phyloP scores from a whole-genome alignment of 306 rosid genomes.

The Vachellia pachyceras region DNA sequence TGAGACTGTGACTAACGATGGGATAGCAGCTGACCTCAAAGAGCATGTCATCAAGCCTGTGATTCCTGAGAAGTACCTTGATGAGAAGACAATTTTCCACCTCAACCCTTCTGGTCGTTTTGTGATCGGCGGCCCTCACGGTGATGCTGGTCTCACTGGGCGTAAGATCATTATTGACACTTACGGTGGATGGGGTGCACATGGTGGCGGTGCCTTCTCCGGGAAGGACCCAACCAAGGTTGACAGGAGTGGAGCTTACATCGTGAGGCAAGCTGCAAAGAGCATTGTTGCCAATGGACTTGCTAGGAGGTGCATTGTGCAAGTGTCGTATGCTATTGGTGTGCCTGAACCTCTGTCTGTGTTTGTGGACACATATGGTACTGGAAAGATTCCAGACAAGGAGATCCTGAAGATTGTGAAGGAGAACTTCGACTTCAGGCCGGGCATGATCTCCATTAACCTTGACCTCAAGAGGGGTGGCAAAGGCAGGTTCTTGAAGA shows the following conservation, averaged over 20 bases:
- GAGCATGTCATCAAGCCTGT: constrained; percentile 58
- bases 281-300: constrained; percentile 52
- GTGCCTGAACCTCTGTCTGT: constrained; percentile 62
- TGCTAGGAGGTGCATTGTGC: constrained; percentile 55
- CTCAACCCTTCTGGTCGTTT: constrained; percentile 55
- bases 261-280: constrained; percentile 54
- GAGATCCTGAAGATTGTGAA: constrained; percentile 55
- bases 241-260: constrained; percentile 55
- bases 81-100: constrained; percentile 55
- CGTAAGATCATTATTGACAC: constrained; percentile 57
- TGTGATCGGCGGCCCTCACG: constrained; percentile 58
- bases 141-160: constrained; percentile 56
- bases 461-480: constrained; percentile 68
- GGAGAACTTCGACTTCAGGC: constrained; percentile 57
- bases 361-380: constrained; percentile 51
- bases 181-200: constrained; percentile 56
- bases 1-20: constrained; percentile 55
- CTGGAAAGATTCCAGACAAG: constrained; percentile 52
- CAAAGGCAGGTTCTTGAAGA: constrained; percentile 52
- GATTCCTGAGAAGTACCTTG: constrained; percentile 56
- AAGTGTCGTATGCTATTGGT: constrained; percentile 62
- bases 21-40: constrained; percentile 51
- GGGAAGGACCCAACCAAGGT: constrained; percentile 58
- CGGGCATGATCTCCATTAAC: constrained; percentile 59
- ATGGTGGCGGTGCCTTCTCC: constrained; percentile 59